Conservation (phyloP, 2,329 filamentous ascomycete species). For the Macroventuria anomochaeta region DNA sequence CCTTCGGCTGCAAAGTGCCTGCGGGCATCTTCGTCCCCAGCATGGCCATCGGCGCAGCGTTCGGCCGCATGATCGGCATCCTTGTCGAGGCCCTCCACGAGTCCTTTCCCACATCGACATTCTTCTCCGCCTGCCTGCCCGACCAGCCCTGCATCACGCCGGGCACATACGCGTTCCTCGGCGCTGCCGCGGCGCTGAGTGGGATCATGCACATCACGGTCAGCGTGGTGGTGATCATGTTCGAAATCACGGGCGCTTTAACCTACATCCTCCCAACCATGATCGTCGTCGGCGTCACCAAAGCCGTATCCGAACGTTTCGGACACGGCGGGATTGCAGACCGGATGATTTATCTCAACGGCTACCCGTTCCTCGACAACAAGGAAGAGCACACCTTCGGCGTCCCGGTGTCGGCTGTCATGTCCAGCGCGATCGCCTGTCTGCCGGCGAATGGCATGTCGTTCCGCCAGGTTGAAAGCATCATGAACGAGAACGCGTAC, state of each 20-base stretch:
- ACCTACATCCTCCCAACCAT: slow-evolving; percentile 98
- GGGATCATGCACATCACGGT: slow-evolving; percentile 99
- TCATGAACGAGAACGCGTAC: slow-evolving; percentile 79
- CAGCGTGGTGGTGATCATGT: slow-evolving; percentile 98
- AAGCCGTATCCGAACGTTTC: slow-evolving; percentile 87
- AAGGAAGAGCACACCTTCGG: slow-evolving; percentile 98
- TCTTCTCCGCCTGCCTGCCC: slow-evolving; percentile 87
- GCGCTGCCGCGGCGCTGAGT: slow-evolving; percentile 86
- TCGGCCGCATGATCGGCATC: slow-evolving; percentile 93
- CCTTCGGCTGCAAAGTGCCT: slow-evolving; percentile 96
- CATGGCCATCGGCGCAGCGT: slow-evolving; percentile 95
- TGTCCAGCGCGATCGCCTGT: slow-evolving; percentile 77
- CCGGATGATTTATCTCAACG: slow-evolving; percentile 98
- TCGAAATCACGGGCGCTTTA: slow-evolving; percentile 94
- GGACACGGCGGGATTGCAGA: slow-evolving; percentile 98
- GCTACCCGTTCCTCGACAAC: slow-evolving; percentile 94
- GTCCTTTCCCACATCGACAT: slow-evolving; percentile 77
- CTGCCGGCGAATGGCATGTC: slow-evolving; percentile 77
- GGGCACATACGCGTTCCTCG: slow-evolving; percentile 94
- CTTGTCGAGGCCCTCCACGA: slow-evolving; percentile 90
- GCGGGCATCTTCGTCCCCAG: slow-evolving; percentile 98
- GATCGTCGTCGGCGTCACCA: slow-evolving; percentile 98
- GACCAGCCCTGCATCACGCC: slow-evolving; percentile 97
- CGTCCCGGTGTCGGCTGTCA: slow-evolving; percentile 87
- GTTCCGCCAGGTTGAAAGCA: slow-evolving; percentile 75